A percentile compares a stretch with the other conserved stretches of the same genome.
These are phyloP conservation scores for Asterella californica DNA, from an alignment of 225 moss, liverwort and hornwort genomes.

Conservation along the genomic window DNA sequence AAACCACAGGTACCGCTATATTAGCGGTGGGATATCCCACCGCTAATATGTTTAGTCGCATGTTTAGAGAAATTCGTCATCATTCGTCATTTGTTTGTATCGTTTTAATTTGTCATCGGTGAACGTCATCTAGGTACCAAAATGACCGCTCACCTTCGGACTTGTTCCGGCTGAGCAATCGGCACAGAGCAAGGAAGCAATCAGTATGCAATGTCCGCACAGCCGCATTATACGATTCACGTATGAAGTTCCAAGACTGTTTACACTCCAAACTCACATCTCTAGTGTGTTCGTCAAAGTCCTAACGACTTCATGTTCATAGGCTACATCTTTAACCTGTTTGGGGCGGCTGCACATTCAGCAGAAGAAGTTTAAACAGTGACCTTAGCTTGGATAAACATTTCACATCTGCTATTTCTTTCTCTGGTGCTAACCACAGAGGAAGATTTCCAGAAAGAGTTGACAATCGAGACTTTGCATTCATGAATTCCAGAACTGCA, in stretches of 20 bases:
- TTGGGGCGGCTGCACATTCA: conserved; percentile 61
- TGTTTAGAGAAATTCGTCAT: too few relatives aligned
- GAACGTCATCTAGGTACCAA: too few relatives aligned
- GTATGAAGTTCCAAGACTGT: background rate
- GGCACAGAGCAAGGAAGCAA: too few relatives aligned
- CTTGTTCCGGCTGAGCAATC: background rate
- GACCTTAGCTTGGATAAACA: too few relatives aligned
- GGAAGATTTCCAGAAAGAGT: background rate
- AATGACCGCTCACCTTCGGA: background rate
- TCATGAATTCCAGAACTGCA: background rate
- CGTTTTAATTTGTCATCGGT: too few relatives aligned
- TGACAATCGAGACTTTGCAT: background rate
- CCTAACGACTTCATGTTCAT: conserved; percentile 88
- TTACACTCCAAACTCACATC: conserved; percentile 39
- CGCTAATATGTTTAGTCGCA: too few relatives aligned
- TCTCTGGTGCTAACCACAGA: background rate
- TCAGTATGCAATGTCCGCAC: background rate
- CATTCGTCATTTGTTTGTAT: too few relatives aligned
- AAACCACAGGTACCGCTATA: too few relatives aligned
- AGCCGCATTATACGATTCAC: background rate
- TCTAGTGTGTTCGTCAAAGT: conserved; percentile 89
- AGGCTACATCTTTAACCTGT: conserved; percentile 84
- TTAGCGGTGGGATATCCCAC: too few relatives aligned
- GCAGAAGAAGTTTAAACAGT: background rate
- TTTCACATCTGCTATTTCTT: background rate